phyloP scores from a whole-genome alignment of 148 eudicot genomes.

The Pharnaceum exiguum region DNA sequence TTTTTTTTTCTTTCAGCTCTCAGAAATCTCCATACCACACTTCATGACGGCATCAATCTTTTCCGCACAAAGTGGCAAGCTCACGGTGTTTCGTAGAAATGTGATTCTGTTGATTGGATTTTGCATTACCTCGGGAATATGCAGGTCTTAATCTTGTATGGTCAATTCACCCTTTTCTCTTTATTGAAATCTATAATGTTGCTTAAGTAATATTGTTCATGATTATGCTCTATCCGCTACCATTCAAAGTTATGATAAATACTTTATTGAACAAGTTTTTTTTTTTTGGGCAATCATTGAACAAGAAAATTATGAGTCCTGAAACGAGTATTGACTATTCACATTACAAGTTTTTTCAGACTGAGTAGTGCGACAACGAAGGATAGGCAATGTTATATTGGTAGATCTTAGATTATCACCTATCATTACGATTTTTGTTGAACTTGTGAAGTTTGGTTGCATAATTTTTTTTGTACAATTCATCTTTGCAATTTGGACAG shows the following conservation, averaged over 20 bases:
- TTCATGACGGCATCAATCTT: slow-evolving; percentile 96
- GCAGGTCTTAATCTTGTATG: slow-evolving; percentile 98
- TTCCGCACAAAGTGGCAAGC: slow-evolving; percentile 81
- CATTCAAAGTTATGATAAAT: neutral
- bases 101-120: slow-evolving; percentile 58
- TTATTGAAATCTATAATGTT: slow-evolving; percentile 1
- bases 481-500: neutral
- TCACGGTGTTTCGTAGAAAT: slow-evolving; percentile 56
- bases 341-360: too few relatives aligned
- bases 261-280: too few relatives aligned
- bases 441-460: neutral
- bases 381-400: neutral
- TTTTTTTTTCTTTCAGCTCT: slow-evolving; percentile 49
- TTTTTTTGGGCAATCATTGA: too few relatives aligned
- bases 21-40: slow-evolving; percentile 95
- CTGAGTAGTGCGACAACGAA: too few relatives aligned
- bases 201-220: slow-evolving; percentile 1
- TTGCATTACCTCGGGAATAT: slow-evolving; percentile 80
- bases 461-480: neutral
- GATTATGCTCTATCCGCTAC: neutral
- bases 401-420: neutral
- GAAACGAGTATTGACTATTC: too few relatives aligned
- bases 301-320: too few relatives aligned
- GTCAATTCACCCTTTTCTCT: slow-evolving; percentile 50
- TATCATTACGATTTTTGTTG: slow-evolving; percentile 2